Base-by-base conservation (phyloP, 768 basidiomycete species). In the Suillus plorans region DNA sequence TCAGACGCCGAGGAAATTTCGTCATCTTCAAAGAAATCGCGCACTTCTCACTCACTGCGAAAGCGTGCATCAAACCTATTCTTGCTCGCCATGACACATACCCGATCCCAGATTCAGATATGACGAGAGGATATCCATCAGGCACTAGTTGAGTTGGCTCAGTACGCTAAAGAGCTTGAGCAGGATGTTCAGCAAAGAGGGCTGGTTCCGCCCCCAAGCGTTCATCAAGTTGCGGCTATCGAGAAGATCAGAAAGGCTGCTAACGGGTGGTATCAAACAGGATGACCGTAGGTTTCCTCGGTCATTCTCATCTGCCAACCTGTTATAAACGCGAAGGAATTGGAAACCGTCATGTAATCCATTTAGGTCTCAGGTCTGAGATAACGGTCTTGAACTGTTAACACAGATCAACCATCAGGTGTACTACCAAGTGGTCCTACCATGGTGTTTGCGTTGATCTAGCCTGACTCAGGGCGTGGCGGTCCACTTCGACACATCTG, bases 211-310 rank as follows among this genome's bases (percentile, higher is more conserved):
- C 55, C n/a, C 66, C 71, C 25, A 75, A 73, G 77, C 0, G 68
- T 71, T 6, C 75, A 77, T 44, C 76, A 84, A 61, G 63, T 85
- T 36, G 70, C 61, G 0, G 82, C 80, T 4, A 81, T 80, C 0
- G 80, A 79, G 67, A 85, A 83, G 66, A 72, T 86, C 20, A 69
- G 78, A 31, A 78, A 76, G 64, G 81, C 81, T 53, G 80, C 77
- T 28, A 74, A 77, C 28, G 83, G 36, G 81, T 68, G 83, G 84
- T 0, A 86, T 86, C 61, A 79, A 68, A 67, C 84, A 85, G 65
- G 73, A 83, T 86, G 83, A 70, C 66, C 14, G 79, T 80, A 61
- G 56, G 74, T 75, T 57, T 63, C 63, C 50, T 6, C 4, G n/a
- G 16, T 18, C 16, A 31, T 41, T 18, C 4, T 34, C 22, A n/a